Evolutionary conservation across 2,329 filamentous ascomycete genomes (phyloP).

Genomic region (Phyllosticta citriasiana): DNA sequence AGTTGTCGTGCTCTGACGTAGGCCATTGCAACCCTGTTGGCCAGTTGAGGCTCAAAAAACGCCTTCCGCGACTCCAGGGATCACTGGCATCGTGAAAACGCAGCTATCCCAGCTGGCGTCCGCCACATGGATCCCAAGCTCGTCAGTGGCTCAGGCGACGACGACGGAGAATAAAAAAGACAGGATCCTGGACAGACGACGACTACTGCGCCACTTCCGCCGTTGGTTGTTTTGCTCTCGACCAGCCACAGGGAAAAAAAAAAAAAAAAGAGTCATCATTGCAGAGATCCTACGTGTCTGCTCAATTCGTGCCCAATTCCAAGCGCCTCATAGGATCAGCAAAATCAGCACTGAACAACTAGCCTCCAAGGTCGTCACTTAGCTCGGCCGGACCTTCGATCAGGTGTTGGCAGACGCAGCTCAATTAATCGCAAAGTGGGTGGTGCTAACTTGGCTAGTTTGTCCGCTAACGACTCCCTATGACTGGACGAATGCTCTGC

Average conservation of each 20-base stretch:
- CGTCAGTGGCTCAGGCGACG: not conserved
- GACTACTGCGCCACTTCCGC: not conserved
- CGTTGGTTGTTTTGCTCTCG: not conserved
- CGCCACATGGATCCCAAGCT: not conserved
- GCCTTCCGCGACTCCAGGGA: not conserved
- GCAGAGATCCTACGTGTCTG: not conserved
- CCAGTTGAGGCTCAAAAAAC: not conserved
- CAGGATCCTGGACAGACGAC: not conserved
- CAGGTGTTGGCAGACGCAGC: not conserved
- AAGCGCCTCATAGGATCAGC: not conserved
- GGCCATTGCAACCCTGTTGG: not conserved
- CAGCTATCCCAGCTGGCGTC: not conserved
- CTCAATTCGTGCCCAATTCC: not conserved
- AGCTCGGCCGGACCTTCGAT: not conserved
- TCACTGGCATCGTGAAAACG: not conserved
- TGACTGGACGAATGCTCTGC: not conserved
- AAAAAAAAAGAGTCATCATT: not conserved
- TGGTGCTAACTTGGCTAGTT: not conserved
- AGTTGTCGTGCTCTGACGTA: not conserved
- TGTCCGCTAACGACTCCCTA: not conserved
- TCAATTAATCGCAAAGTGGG: not conserved
- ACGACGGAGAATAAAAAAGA: not conserved
- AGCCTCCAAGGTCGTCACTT: not conserved
- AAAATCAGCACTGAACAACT: not conserved
- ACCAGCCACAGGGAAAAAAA: not conserved